A percentile compares a stretch with the other conserved stretches of the same genome.
These are phyloP conservation scores for Sclerotinia subarctica DNA, from an alignment of 2,329 filamentous ascomycete genomes.

Conservation along the genomic window DNA sequence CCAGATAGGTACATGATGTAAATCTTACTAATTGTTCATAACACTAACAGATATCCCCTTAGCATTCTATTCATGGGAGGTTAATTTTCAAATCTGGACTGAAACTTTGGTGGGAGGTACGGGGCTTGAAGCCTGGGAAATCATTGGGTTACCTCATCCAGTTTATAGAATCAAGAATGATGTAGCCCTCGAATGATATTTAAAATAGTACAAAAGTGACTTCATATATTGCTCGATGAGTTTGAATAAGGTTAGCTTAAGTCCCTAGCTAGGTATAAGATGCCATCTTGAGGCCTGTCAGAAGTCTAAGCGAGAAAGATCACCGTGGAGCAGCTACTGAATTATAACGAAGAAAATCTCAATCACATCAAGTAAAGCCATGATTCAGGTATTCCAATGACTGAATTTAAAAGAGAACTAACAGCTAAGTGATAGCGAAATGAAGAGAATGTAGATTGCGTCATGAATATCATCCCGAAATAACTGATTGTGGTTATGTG, in stretches of 20 bases:
- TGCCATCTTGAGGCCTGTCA: too few relatives aligned
- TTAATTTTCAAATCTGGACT: too few relatives aligned
- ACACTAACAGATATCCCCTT: too few relatives aligned
- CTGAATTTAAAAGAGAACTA: not conserved
- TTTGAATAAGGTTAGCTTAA: not conserved
- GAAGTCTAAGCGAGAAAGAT: not conserved
- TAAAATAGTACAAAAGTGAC: not conserved
- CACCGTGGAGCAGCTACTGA: fast-evolving
- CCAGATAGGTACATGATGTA: too few relatives aligned
- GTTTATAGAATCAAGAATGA: too few relatives aligned
- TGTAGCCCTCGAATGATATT: too few relatives aligned
- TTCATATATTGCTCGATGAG: not conserved
- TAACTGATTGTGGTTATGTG: not conserved
- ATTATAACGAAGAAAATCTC: not conserved
- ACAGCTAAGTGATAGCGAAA: not conserved
- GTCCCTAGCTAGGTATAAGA: not conserved
- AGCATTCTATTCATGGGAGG: too few relatives aligned
- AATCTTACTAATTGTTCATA: too few relatives aligned
- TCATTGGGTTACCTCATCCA: too few relatives aligned
- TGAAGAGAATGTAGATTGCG: not conserved
- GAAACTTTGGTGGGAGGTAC: too few relatives aligned
- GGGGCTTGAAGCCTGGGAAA: too few relatives aligned
- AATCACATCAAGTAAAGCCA: not conserved
- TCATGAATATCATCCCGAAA: slow-evolving; percentile 3
- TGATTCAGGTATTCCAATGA: not conserved